Conservation (phyloP, 1,139 yeast species). For the Insectozyma bohioensis region DNA sequence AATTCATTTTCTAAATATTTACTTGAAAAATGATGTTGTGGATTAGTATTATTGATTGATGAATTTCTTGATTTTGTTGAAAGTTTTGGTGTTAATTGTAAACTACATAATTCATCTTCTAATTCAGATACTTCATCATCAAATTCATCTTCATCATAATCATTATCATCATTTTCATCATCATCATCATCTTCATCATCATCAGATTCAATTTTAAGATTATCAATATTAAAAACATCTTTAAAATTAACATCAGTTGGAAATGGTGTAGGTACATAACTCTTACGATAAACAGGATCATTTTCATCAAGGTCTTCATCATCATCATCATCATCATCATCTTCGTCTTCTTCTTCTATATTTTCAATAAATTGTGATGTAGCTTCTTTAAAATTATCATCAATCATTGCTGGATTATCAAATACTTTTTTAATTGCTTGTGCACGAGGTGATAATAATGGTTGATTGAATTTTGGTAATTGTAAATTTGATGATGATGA, state of each 20-base stretch:
- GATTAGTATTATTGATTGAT: not conserved
- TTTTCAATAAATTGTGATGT: conserved; percentile 26
- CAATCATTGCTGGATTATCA: conserved; percentile 44
- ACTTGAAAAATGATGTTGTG: conserved; percentile 4
- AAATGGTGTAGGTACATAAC: conserved; percentile 30
- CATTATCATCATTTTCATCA: conserved; percentile 19
- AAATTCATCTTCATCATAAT: conserved; percentile 20
- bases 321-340: conserved; percentile 12
- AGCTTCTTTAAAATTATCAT: conserved; percentile 13
- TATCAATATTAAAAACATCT: conserved; percentile 32
- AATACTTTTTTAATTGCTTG: conserved; percentile 48
- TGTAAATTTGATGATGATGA: conserved; percentile 6
- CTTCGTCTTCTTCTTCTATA: conserved; percentile 20
- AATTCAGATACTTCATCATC: conserved; percentile 20
- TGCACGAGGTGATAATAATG: conserved; percentile 37
- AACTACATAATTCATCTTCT: conserved; percentile 17
- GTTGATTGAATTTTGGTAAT: conserved; percentile 16
- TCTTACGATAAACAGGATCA: conserved; percentile 3
- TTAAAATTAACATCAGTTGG: conserved; percentile 33
- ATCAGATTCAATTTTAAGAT: conserved; percentile 14
- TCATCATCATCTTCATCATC: conserved; percentile 18
- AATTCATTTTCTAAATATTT: conserved; percentile 12
- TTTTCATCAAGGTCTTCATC: conserved; percentile 9
- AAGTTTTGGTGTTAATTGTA: conserved; percentile 11
- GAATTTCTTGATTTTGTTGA: conserved; percentile 5